A percentile compares a stretch with the other conserved stretches of the same genome.
These are phyloP conservation scores for Nigrograna mackinnonii DNA, from an alignment of 2,329 filamentous ascomycete genomes.

Conservation along the genomic window DNA sequence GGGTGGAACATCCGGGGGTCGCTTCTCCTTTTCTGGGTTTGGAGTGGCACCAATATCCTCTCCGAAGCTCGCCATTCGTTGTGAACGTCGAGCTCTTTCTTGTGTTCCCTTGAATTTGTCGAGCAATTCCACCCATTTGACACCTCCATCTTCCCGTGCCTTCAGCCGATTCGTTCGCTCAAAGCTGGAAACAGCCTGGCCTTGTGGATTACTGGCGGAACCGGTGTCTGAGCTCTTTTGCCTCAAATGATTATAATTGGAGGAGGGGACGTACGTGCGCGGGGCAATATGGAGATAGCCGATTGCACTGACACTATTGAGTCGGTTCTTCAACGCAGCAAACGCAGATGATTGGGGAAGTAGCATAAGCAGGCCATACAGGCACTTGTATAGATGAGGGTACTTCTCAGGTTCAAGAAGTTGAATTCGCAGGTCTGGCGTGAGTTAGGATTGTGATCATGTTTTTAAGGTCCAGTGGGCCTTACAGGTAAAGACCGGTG, in stretches of 20 bases:
- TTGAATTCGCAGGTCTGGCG: constrained; percentile 84
- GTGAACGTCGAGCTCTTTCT: constrained; percentile 76
- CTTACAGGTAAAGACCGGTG: constrained; percentile 95
- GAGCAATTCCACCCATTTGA: constrained; percentile 89
- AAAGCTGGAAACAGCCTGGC: constrained; percentile 46
- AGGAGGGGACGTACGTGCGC: constrained; percentile 67
- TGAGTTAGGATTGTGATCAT: background rate
- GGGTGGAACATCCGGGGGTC: constrained; percentile 26
- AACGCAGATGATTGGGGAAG: constrained; percentile 98
- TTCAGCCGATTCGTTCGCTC: constrained; percentile 72
- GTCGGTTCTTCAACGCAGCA: constrained; percentile 90
- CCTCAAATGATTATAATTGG: constrained; percentile 43
- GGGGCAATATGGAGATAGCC: constrained; percentile 87
- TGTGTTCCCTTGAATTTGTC: constrained; percentile 95
- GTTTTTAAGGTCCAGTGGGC: constrained; percentile 11
- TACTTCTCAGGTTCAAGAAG: constrained; percentile 94
- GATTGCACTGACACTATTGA: constrained; percentile 97
- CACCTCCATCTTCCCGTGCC: constrained; percentile 79
- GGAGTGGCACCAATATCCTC: constrained; percentile 30
- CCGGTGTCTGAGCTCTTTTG: constrained; percentile 47
- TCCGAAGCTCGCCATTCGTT: constrained; percentile 54
- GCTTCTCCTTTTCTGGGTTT: constrained; percentile 33
- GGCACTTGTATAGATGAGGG: constrained; percentile 94
- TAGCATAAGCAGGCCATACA: constrained; percentile 96
- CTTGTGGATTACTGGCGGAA: constrained; percentile 35